phyloP scores from a whole-genome alignment of 2,329 filamentous ascomycete species.

The Madurella fahalii region DNA sequence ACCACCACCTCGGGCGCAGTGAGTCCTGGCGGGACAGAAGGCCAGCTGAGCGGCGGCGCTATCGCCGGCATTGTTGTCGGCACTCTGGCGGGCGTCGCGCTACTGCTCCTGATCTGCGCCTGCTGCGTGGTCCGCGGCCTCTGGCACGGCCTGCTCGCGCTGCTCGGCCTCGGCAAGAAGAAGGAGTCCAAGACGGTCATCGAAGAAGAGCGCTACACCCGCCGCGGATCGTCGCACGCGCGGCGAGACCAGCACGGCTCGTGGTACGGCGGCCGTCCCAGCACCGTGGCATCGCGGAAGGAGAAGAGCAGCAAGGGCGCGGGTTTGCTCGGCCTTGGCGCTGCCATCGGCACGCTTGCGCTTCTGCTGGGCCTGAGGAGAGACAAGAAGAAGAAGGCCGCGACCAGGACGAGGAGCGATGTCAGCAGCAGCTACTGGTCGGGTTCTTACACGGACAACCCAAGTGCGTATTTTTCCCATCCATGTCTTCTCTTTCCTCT shows the following conservation, averaged over 20 bases:
- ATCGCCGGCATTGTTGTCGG: slow-evolving; percentile 81
- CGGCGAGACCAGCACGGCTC: slow-evolving; percentile 51
- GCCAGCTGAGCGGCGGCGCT: slow-evolving; percentile 62
- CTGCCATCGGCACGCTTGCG: slow-evolving; percentile 47
- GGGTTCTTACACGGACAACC: slow-evolving; percentile 49
- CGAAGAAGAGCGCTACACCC: slow-evolving; percentile 61
- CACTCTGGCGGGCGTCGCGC: slow-evolving; percentile 59
- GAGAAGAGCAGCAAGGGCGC: slow-evolving; percentile 48
- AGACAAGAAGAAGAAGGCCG: slow-evolving; percentile 46
- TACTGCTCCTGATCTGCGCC: slow-evolving; percentile 69
- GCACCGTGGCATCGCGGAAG: slow-evolving; percentile 39
- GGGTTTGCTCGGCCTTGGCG: slow-evolving; percentile 52
- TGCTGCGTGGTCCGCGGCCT: slow-evolving; percentile 65
- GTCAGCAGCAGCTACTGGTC: slow-evolving; percentile 50
- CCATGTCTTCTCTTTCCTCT: neutral
- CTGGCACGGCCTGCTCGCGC: slow-evolving; percentile 54
- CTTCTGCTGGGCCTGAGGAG: slow-evolving; percentile 51
- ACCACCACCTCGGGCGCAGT: slow-evolving; percentile 52
- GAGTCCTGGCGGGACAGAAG: slow-evolving; percentile 36
- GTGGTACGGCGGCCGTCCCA: slow-evolving; percentile 50
- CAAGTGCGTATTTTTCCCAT: slow-evolving; percentile 44
- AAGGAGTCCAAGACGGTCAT: slow-evolving; percentile 42
- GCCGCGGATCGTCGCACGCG: too few species aligned
- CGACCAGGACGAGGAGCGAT: slow-evolving; percentile 40
- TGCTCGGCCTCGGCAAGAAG: slow-evolving; percentile 58